Evolutionary conservation across 1,284 basidiomycete species (phyloP), one percentile per base, ranked within the genome.

Genomic region (Dichomitus squalens): DNA sequence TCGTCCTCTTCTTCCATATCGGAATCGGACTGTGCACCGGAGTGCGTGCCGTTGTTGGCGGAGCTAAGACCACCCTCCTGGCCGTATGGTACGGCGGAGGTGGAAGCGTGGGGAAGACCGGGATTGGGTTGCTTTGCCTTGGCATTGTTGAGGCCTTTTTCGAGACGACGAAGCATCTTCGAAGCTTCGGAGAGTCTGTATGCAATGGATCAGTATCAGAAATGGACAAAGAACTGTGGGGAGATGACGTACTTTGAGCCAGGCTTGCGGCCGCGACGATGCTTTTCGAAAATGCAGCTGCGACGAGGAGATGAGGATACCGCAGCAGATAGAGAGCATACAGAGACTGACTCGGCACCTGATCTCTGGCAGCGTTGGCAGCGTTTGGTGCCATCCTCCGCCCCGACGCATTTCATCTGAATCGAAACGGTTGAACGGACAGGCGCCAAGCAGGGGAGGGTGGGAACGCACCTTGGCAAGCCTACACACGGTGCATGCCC

Each of bases 361-460:
- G 88, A 83, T 54, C 91, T 86, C 68, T 82, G 86, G 75, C 90
- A 93, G 55, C 91, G 87, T 70, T 83, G 87, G 75, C 90, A 93
- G 51, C 90, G 85, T 69, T 92, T 87, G 66, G 84, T 79, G 55
- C 89, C 89, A 67, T 92, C 90, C 67, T 92, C 90, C 49, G 91
- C 87, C 39, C 89, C 90, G 54, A 93, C 90, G 66, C 90, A 93
- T 72, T 92, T 92, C 90, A 93, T 93, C 91, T 93, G 56, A 38
- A 54, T 16, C 18, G 58, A 55, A 58, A 39, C 38, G 48, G 60
- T 57, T 51, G 55, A 61, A 51, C 43, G 35, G 48, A 38, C 14
- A 40, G 29, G 39, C 27, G 27, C 29, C 20, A 16, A 29, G 16
- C n/a, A n/a, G n/a, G 27, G 8, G 53, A 56, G 58, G 53, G 52